These are phyloP conservation scores for Phytophthora uliginosa DNA, from an alignment of 352 stramenopile genomes.

Conservation along the genomic window DNA sequence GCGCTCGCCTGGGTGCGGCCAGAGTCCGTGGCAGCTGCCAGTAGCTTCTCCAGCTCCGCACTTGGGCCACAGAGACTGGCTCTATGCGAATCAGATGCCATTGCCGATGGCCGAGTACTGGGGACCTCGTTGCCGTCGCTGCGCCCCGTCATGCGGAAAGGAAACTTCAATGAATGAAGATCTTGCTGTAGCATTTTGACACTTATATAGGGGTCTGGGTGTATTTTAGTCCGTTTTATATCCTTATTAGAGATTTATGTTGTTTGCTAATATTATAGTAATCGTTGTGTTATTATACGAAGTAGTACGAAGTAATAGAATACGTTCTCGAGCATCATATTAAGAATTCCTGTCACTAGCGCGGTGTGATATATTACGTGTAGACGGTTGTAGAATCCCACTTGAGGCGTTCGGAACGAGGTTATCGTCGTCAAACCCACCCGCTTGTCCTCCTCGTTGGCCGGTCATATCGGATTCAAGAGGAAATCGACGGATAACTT, in stretches of 20 bases:
- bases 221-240: no score
- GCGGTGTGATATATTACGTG: no score
- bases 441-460: background rate
- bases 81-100: background rate
- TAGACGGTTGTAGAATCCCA: background rate
- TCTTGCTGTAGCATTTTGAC: background rate
- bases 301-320: no score
- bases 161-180: background rate
- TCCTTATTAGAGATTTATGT: no score
- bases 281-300: no score
- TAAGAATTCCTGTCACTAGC: no score
- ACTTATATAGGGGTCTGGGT: background rate
- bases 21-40: constrained; percentile 20
- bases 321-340: no score
- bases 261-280: no score
- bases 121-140: background rate
- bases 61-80: constrained; percentile 36
- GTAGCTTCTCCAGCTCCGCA: constrained; percentile 70
- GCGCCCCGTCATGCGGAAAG: constrained; percentile 14
- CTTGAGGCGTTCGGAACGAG: background rate
- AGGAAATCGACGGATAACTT: constrained; percentile 22
- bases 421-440: no score
- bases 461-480: constrained; percentile 4
- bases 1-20: background rate
- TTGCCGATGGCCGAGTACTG: background rate